Conservation (phyloP, 371 early-diverging fungal species). For the Mucor saturninus region DNA sequence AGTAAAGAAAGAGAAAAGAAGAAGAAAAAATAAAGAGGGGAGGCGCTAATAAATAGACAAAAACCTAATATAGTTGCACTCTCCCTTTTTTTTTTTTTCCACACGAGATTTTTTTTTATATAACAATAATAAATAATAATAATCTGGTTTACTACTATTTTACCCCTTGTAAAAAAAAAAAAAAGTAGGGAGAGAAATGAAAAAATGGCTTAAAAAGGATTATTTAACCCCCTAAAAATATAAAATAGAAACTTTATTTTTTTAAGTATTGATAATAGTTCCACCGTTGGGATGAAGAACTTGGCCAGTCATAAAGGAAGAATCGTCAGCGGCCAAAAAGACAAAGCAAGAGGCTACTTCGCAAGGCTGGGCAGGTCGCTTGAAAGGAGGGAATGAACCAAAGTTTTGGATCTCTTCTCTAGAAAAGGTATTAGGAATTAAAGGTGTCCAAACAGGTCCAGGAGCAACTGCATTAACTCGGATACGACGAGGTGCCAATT, state of each 20-base stretch:
- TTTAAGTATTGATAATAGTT: constrained; percentile 48
- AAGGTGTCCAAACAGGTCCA: constrained; percentile 71
- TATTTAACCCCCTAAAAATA: background rate
- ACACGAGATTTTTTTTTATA: background rate
- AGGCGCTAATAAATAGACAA: background rate
- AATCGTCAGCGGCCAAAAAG: constrained; percentile 64
- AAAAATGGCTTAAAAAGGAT: constrained; percentile 7
- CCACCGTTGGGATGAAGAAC: constrained; percentile 59
- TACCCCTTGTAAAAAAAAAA: constrained; percentile 1
- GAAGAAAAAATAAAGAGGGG: constrained; percentile 18
- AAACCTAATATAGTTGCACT: background rate
- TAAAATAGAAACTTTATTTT: background rate
- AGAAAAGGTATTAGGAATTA: constrained; percentile 70
- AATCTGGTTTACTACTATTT: constrained; percentile 6
- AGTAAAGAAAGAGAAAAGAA: constrained; percentile 19
- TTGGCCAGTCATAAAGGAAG: constrained; percentile 71
- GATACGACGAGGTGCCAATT: constrained; percentile 63
- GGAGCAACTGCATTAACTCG: constrained; percentile 72
- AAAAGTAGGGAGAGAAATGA: constrained; percentile 1
- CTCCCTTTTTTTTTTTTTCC: background rate
- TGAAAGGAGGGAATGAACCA: constrained; percentile 72
- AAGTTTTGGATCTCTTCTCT: constrained; percentile 66
- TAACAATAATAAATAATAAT: background rate
- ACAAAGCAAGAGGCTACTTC: constrained; percentile 70
- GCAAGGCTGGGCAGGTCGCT: constrained; percentile 69